Evolutionary conservation across 352 stramenopile genomes (phyloP), one percentile per base, ranked within the genome.

Genomic region (Phytophthora tentaculata): DNA sequence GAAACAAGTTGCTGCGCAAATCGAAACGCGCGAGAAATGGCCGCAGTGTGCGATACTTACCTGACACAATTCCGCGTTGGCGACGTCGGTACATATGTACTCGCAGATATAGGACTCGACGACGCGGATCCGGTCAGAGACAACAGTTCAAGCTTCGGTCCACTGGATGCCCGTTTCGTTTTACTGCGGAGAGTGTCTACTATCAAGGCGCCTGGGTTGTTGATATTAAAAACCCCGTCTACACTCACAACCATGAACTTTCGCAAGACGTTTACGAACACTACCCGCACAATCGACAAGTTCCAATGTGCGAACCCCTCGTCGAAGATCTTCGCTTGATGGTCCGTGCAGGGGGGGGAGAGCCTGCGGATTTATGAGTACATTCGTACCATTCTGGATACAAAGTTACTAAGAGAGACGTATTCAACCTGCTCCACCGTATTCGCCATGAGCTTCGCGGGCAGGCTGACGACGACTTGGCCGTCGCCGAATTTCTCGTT

Each of bases 1-100:
- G 32, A 13, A 58, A 58, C 2, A 6, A 22, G 29, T 19, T 19
- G 17, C 10, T 58, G n/a, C 51, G 51, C 1, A 19, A 48, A 19
- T 58, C 32, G 19, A 58, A 58, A 20, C 32, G 32, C 1, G 51
- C 20, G 7, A 58, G 48, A 22, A 20, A 47, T 16, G 51, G 29
- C 3, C 29, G 29, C 3, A 13, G 0, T 10, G 6, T 47, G 26
- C 29, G 24, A 1, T 56, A 58, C 14, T 22, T 58, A 5, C 35
- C 32, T 2, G 51, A 58, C 5, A 14, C n/a, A 3, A 2, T 58
- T 7, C 35, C 51, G 19, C 32, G 19, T 22, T 58, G 51, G 51
- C 29, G 35, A 3, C 50, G 50, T 4, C 50, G 50, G 5, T 57
- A 47, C 19, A 57, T 57, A 7, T 57, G 50, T n/a, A 58, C 51